Evolutionary conservation across 768 basidiomycete genomes (phyloP).

Genomic region (Tricholomella constricta): DNA sequence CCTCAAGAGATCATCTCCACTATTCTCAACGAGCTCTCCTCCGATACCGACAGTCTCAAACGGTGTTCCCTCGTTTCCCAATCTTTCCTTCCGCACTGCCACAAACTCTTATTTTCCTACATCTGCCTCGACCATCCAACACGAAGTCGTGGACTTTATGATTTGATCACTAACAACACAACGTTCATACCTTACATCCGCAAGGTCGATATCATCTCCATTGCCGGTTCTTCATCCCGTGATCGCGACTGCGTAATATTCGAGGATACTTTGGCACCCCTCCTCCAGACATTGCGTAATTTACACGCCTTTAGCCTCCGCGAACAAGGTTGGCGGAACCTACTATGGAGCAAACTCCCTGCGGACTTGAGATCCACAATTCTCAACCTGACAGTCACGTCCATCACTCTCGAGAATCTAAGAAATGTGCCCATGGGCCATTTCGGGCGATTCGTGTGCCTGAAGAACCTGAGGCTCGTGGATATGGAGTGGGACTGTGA

Average conservation of each 20-base stretch:
- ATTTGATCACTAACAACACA: not conserved
- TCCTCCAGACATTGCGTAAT: slow-evolving; percentile 12
- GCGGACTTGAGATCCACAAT: no score
- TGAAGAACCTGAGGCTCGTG: not conserved
- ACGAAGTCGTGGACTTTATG: not conserved
- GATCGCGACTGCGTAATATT: slow-evolving; percentile 12
- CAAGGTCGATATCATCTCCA: not conserved
- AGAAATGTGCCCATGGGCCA: no score
- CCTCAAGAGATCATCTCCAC: no score
- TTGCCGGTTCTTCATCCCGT: slow-evolving; percentile 2
- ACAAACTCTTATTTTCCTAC: not conserved
- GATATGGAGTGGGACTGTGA: not conserved
- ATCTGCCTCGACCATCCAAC: slow-evolving; percentile 2
- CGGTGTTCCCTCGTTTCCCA: no score
- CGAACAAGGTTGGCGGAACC: not conserved
- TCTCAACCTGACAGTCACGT: no score
- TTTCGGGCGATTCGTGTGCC: not conserved
- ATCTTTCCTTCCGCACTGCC: no score
- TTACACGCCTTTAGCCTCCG: slow-evolving; percentile 8
- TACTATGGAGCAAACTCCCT: slow-evolving; percentile 1
- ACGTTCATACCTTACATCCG: slow-evolving; percentile 4
- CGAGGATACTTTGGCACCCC: no score
- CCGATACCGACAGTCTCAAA: not conserved
- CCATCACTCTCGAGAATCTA: slow-evolving; percentile 5
- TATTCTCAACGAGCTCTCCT: slow-evolving; percentile 5